phyloP scores from a whole-genome alignment of 495 filamentous ascomycete genomes.

The Trichoderma gamsii region DNA sequence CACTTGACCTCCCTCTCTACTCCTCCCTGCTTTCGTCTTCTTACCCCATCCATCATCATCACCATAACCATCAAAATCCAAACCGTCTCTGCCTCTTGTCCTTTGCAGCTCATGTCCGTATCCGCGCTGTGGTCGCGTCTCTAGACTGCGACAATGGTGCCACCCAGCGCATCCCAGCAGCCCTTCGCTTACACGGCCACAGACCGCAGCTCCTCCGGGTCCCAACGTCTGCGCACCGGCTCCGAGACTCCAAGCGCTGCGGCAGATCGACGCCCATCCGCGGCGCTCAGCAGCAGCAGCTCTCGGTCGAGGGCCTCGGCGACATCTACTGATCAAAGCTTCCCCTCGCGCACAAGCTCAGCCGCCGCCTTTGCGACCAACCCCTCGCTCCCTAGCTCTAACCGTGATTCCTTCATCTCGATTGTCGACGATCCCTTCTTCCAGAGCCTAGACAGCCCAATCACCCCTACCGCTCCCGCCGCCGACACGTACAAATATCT shows the following conservation, averaged over 20 bases:
- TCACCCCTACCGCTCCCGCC: conserved; percentile 14
- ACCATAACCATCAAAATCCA: not conserved
- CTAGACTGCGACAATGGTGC: conserved; percentile 7
- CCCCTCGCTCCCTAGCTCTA: not conserved
- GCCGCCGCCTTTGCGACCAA: not conserved
- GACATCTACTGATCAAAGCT: conserved; percentile 1
- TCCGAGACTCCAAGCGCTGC: conserved; percentile 9
- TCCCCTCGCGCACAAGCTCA: conserved; percentile 5
- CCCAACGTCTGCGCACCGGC: conserved; percentile 1
- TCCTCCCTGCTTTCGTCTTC: not conserved
- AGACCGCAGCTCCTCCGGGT: conserved; percentile 12
- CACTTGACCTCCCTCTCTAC: not conserved
- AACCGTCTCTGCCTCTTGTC: not conserved
- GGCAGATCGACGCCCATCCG: not conserved
- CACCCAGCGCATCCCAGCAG: not conserved
- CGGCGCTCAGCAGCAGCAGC: not conserved
- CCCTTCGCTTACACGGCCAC: conserved; percentile 4
- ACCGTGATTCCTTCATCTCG: conserved; percentile 38
- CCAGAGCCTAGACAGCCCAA: conserved; percentile 28
- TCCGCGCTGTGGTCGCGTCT: not conserved
- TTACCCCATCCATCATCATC: not conserved
- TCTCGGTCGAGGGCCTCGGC: not conserved
- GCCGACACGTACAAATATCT: conserved; percentile 7
- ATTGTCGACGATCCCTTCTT: conserved; percentile 45
- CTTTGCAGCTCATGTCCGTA: not conserved